These are phyloP conservation scores for Nothophaeocryptopus gaeumannii DNA, from an alignment of 2,329 filamentous ascomycete species.

Conservation along the genomic window DNA sequence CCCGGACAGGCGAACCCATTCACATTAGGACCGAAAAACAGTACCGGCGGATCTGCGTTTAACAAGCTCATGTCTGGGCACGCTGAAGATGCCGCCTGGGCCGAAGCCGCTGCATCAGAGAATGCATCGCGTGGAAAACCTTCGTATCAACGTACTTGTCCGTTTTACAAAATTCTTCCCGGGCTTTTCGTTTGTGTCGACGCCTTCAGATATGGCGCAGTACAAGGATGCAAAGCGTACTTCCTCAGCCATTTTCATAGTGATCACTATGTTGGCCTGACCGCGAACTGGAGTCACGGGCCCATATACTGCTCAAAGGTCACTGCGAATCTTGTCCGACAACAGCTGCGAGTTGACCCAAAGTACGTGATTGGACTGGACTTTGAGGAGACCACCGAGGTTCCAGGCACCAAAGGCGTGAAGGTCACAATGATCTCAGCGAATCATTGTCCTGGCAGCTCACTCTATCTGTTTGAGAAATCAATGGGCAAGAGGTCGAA, in stretches of 20 bases:
- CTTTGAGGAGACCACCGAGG: constrained; percentile 74
- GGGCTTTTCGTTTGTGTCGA: constrained; percentile 92
- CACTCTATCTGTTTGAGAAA: constrained; percentile 90
- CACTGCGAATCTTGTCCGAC: constrained; percentile 83
- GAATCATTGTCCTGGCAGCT: constrained; percentile 95
- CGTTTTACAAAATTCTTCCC: constrained; percentile 97
- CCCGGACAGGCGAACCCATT: constrained; percentile 82
- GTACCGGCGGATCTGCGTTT: constrained; percentile 67
- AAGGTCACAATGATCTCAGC: constrained; percentile 91
- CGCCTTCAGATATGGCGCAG: constrained; percentile 90
- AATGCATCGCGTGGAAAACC: constrained; percentile 75
- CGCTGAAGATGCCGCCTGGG: constrained; percentile 88
- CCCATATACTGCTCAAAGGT: constrained; percentile 95
- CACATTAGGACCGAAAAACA: constrained; percentile 46
- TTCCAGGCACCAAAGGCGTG: constrained; percentile 79
- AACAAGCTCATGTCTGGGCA: constrained; percentile 90
- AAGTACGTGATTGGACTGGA: constrained; percentile 83
- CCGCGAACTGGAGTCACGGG: constrained; percentile 83
- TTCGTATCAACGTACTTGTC: constrained; percentile 84
- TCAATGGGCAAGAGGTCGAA: constrained; percentile 58
- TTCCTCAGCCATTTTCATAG: constrained; percentile 98
- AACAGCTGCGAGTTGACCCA: constrained; percentile 79
- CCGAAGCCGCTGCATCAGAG: constrained; percentile 77
- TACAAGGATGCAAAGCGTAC: constrained; percentile 88
- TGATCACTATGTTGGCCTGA: constrained; percentile 92